Evolutionary conservation across 805 yeast genomes (phyloP).

Genomic region (Danielozyma ontarioensis): DNA sequence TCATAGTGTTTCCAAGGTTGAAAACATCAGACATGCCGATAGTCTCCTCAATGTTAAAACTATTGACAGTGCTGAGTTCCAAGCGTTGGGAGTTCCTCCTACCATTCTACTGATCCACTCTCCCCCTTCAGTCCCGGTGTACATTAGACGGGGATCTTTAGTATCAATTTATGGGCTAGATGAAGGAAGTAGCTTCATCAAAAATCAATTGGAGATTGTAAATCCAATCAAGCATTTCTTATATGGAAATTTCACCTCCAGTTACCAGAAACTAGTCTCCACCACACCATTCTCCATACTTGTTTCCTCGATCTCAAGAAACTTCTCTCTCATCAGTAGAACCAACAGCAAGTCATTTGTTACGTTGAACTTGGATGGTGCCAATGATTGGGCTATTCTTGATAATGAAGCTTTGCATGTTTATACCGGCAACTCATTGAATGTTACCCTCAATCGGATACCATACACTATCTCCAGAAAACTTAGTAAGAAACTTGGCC

Average conservation of each 20-base stretch:
- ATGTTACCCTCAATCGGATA: conserved; percentile 27
- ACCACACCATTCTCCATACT: conserved; percentile 43
- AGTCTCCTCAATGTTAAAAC: conserved; percentile 11
- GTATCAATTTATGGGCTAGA: conserved; percentile 40
- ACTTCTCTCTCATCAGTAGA: conserved; percentile 7
- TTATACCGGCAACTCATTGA: conserved; percentile 49
- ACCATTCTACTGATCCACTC: conserved; percentile 44
- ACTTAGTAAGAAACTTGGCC: conserved; percentile 18
- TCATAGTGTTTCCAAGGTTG: too few relatives aligned
- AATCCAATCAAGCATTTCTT: conserved; percentile 39
- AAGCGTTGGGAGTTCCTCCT: conserved; percentile 45
- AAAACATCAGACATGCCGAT: conserved; percentile 9
- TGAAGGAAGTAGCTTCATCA: conserved; percentile 11
- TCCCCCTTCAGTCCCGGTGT: conserved; percentile 58
- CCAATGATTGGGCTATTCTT: conserved; percentile 58
- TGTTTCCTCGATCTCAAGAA: conserved; percentile 33
- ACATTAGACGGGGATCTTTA: conserved; percentile 44
- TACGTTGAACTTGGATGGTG: conserved; percentile 49
- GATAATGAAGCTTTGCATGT: conserved; percentile 44
- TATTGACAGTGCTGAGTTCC: conserved; percentile 25
- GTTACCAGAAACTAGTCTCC: conserved; percentile 45
- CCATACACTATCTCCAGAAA: conserved; percentile 37
- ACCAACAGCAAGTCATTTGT: conserved; percentile 36
- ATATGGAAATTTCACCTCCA: conserved; percentile 39
- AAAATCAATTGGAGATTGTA: conserved; percentile 23